Percentiles rank a stretch among this genome's conserved stretches.
These are phyloP conservation scores for Alternaria sp. DNA, from an alignment of 2,329 filamentous ascomycete genomes.

Conservation along the genomic window DNA sequence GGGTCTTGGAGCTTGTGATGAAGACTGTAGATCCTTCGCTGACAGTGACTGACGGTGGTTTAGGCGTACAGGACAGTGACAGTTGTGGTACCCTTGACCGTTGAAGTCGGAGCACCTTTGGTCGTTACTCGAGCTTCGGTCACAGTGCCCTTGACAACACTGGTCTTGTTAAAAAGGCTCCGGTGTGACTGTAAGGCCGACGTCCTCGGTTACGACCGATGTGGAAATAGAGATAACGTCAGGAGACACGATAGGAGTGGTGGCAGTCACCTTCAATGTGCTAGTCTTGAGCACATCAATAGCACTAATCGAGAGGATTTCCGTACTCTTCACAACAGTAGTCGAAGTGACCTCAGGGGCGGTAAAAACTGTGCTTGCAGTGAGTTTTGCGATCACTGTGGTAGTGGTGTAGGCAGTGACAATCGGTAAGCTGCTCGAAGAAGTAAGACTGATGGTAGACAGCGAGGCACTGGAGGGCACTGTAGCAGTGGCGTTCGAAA, in stretches of 20 bases:
- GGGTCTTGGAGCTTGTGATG: slow-evolving; percentile 26
- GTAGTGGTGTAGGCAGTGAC: slow-evolving; percentile 30
- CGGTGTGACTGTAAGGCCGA: slow-evolving; percentile 31
- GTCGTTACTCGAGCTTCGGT: slow-evolving; percentile 28
- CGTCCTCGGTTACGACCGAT: slow-evolving; percentile 38
- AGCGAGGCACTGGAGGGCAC: slow-evolving; percentile 2
- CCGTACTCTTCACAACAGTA: slow-evolving; percentile 26
- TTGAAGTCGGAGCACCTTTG: slow-evolving; percentile 28
- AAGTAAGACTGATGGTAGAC: background rate
- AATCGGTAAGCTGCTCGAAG: slow-evolving; percentile 17
- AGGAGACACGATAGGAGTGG: slow-evolving; percentile 39
- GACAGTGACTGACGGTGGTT: slow-evolving; percentile 39
- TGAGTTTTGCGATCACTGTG: slow-evolving; percentile 30
- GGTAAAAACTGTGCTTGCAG: slow-evolving; percentile 26
- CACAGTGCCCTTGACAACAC: slow-evolving; percentile 24
- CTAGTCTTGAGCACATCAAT: slow-evolving; percentile 22
- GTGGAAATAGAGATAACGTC: slow-evolving; percentile 33
- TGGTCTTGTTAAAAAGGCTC: slow-evolving; percentile 25
- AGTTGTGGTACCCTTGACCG: slow-evolving; percentile 27
- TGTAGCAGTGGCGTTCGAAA: slow-evolving; percentile 12
- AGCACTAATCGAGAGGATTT: slow-evolving; percentile 24
- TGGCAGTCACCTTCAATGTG: slow-evolving; percentile 33
- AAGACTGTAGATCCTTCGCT: slow-evolving; percentile 28
- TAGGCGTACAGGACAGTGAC: slow-evolving; percentile 31
- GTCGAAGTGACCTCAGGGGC: slow-evolving; percentile 36